These are phyloP conservation scores for Phaeosphaeriaceae sp. DNA, from an alignment of 2,329 filamentous ascomycete genomes.

Conservation along the genomic window DNA sequence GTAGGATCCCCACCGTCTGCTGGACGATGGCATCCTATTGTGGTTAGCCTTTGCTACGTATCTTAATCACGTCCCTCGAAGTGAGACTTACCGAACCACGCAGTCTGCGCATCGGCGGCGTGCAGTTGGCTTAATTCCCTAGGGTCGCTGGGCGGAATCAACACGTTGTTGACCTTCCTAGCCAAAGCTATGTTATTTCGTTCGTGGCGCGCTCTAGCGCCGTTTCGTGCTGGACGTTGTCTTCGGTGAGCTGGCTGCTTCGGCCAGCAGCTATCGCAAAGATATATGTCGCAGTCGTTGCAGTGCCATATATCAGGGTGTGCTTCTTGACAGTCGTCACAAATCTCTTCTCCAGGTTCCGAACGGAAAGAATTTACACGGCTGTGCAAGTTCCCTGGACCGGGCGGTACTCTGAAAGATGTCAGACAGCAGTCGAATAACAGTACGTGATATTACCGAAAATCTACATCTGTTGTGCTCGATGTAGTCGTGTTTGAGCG, in stretches of 20 bases:
- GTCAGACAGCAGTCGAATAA: neutral
- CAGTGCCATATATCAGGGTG: neutral
- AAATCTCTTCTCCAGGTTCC: neutral
- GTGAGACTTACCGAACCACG: neutral
- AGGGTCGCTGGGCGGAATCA: neutral
- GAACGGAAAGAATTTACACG: neutral
- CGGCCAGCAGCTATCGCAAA: neutral
- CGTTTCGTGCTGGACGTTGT: neutral
- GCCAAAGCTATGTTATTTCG: neutral
- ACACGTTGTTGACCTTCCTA: neutral
- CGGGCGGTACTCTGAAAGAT: neutral
- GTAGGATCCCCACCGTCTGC: neutral
- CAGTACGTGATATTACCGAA: neutral
- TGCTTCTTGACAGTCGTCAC: neutral
- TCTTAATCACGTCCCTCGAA: neutral
- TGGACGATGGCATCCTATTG: neutral
- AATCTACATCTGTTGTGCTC: neutral
- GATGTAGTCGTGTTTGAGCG: neutral
- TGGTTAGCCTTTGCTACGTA: neutral
- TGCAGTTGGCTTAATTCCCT: neutral
- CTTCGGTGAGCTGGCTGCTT: neutral
- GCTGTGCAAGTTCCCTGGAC: neutral
- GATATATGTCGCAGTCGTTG: conserved; percentile 1
- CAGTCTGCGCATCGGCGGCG: neutral
- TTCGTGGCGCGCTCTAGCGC: neutral